Percentiles rank a stretch among this genome's conserved stretches.
These are phyloP conservation scores for Boletus insuetus DNA, from an alignment of 768 basidiomycete species.

Conservation along the genomic window DNA sequence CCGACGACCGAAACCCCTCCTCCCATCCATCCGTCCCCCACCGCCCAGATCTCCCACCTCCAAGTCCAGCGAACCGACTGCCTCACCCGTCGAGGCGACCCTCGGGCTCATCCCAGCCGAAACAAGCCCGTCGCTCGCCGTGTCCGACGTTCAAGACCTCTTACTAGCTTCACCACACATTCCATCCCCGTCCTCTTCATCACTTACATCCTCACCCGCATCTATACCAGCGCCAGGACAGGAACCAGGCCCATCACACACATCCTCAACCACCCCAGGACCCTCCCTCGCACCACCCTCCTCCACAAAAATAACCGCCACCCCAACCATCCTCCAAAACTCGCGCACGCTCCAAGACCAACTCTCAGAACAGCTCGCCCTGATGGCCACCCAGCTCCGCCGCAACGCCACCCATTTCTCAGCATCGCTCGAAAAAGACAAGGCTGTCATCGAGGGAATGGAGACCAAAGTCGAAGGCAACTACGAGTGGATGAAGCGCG, in stretches of 20 bases:
- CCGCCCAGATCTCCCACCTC: constrained; percentile 3
- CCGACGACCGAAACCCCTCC: constrained; percentile 44
- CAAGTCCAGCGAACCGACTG: neutral
- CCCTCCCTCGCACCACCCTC: constrained; percentile 30
- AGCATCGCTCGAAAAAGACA: constrained; percentile 68
- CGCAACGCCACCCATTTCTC: constrained; percentile 81
- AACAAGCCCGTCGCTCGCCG: constrained; percentile 6
- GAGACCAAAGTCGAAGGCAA: constrained; percentile 75
- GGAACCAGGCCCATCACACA: constrained; percentile 6
- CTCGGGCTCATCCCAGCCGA: constrained; percentile 24
- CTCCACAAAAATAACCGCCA: constrained; percentile 34
- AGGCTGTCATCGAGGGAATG: constrained; percentile 62
- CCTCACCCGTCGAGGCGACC: constrained; percentile 17
- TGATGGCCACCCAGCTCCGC: constrained; percentile 88
- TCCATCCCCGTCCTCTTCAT: constrained; percentile 4
- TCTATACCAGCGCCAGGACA: neutral
- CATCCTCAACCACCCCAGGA: constrained; percentile 12
- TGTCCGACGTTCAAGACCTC: constrained; percentile 30
- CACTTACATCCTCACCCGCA: no score
- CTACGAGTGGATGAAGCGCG: constrained; percentile 62
- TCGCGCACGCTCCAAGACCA: constrained; percentile 70
- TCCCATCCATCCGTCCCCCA: constrained; percentile 54
- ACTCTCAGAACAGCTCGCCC: constrained; percentile 67
- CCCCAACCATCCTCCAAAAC: constrained; percentile 47
- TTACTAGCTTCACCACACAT: constrained; percentile 36